Base-by-base conservation (phyloP, 768 basidiomycete species). In the Pleurotus sapidus region DNA sequence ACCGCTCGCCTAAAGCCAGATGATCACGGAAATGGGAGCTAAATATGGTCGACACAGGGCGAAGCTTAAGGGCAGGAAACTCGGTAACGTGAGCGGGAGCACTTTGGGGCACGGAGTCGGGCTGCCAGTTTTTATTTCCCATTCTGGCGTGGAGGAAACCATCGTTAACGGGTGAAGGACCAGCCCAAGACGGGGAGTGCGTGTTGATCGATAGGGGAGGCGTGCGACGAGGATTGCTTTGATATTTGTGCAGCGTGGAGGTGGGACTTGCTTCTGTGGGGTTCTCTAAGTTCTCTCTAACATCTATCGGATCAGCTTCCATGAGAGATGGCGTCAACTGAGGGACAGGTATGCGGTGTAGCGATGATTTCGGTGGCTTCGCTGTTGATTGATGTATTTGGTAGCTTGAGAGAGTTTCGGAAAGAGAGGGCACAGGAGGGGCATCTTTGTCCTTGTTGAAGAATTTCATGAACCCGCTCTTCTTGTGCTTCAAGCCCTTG, bases 391-490 rank as follows among this genome's bases (percentile, higher is more conserved):
- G 61, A 49, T 66, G 63, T 45, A 64, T 61, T 60, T 62, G 68
- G 60, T 64, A 65, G 58, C 71, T 61, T 57, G 74, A 58, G 66
- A 72, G 67, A 38, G 64, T 63, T 53, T 79, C 77, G 4, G 74
- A 70, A 30, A 82, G 63, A 8, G 78, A 68, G 11, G 87, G 86
- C 7, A 89, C 77, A 15, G 89, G 84, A 1, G 80, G 80, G 6
- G 70, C 69, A 4, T 64, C 66, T 57, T 66, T 71, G 18, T 82
- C 77, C 25, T 49, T 57, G 63, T 86, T 84, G 66, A 93, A 91
- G 9, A 93, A 71, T 50, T 87, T 77, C 86, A 93, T 82, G 66
- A 93, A 90, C 6, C 80, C 91, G 60, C 90, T 92, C 68, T 88
- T 92, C 75, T 88, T 91, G 59, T 87, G 87, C 63, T 82, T 89